Conservation (phyloP, 345 rosid species). For the Aegle marmelos region DNA sequence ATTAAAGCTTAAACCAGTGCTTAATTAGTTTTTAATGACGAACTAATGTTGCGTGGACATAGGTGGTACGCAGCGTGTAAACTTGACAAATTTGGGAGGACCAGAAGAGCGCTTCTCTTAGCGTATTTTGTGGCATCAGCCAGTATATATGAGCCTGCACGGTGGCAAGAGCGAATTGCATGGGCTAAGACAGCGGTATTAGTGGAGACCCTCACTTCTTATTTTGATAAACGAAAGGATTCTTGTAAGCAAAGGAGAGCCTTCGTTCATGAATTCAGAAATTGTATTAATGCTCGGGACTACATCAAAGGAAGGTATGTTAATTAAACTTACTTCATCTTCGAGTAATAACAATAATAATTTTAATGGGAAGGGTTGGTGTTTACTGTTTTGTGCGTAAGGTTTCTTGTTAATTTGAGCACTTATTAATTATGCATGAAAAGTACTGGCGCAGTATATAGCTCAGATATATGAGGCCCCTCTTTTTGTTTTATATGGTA, state of each 20-base stretch:
- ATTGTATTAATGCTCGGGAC: constrained; percentile 20
- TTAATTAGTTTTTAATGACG: too few species aligned
- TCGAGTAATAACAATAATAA: too few species aligned
- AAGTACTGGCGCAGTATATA: too few species aligned
- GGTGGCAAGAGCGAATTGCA: constrained; percentile 63
- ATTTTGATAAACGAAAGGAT: constrained; percentile 18
- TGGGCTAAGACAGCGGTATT: constrained; percentile 75
- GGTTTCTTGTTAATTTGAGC: too few species aligned
- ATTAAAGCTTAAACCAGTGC: background rate
- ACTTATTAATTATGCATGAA: too few species aligned
- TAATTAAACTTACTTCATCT: too few species aligned
- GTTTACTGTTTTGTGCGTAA: too few species aligned
- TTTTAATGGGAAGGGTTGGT: too few species aligned
- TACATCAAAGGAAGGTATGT: constrained; percentile 42
- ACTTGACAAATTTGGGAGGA: constrained; percentile 46
- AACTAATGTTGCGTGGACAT: background rate
- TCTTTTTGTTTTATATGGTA: too few species aligned
- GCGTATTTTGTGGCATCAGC: constrained; percentile 71
- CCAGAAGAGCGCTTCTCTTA: constrained; percentile 40
- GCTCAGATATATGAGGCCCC: too few species aligned
- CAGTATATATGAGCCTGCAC: constrained; percentile 67
- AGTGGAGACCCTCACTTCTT: constrained; percentile 40
- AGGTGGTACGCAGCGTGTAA: constrained; percentile 69
- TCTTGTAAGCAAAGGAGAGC: constrained; percentile 38
- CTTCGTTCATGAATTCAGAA: constrained; percentile 46